Conservation (phyloP, 140 eudicot species). For the Bidens hawaiensis region DNA sequence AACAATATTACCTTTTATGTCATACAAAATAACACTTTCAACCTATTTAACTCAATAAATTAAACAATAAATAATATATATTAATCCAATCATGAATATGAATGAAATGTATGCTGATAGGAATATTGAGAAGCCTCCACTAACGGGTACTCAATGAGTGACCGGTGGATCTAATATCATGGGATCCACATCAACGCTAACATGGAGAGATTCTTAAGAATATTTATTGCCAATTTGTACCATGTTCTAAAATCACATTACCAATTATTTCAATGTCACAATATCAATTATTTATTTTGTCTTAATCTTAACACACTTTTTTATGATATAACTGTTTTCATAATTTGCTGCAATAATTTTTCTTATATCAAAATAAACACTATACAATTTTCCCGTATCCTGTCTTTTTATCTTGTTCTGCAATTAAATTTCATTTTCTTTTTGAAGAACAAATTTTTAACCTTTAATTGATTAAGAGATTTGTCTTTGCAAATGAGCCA, state of each 20-base stretch:
- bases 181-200: conserved; percentile 28
- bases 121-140: conserved; percentile 22
- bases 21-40: background rate
- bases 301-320: background rate
- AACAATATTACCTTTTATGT: too few relatives aligned
- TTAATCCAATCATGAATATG: conserved; percentile 7
- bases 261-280: conserved; percentile 1
- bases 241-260: conserved; percentile 29
- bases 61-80: background rate
- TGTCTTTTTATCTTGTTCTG: too few relatives aligned
- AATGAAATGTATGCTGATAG: conserved; percentile 13
- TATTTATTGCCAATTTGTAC: conserved; percentile 16
- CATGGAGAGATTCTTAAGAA: conserved; percentile 26
- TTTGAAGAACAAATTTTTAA: too few relatives aligned
- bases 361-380: background rate
- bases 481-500: too few relatives aligned
- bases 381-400: background rate
- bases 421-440: too few relatives aligned
- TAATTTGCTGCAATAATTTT: background rate
- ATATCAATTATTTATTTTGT: background rate
- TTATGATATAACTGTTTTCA: background rate
- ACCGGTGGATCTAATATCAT: conserved; percentile 8
- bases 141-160: conserved; percentile 16
- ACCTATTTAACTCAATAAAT: background rate
- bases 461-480: too few relatives aligned